Evolutionary conservation across 495 filamentous ascomycete species (phyloP).

Genomic region (Penicillium canescens): DNA sequence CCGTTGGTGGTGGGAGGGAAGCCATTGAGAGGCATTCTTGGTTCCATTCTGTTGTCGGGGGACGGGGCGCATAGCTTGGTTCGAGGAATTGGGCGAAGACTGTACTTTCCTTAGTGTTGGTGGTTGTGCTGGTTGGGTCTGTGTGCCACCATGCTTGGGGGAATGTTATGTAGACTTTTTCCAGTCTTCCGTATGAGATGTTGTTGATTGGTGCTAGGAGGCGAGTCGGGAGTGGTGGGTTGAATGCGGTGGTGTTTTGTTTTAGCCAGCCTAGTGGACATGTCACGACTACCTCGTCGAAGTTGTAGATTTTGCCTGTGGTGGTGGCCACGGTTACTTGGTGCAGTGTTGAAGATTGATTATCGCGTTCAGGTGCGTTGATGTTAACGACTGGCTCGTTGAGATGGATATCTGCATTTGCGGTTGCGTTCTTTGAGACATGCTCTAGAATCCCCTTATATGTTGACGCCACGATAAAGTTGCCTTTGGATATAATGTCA

Average conservation of each 20-base stretch:
- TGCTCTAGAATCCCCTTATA: slow-evolving; percentile 73
- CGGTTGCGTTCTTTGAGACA: slow-evolving; percentile 62
- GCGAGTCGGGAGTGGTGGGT: slow-evolving; percentile 63
- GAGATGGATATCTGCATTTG: slow-evolving; percentile 62
- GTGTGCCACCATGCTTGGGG: slow-evolving; percentile 66
- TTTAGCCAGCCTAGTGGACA: slow-evolving; percentile 89
- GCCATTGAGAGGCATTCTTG: slow-evolving; percentile 80
- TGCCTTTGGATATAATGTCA: slow-evolving; percentile 54
- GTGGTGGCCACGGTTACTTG: slow-evolving; percentile 56
- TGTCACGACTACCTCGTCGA: slow-evolving; percentile 87
- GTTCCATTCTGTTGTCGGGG: slow-evolving; percentile 68
- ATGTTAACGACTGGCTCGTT: slow-evolving; percentile 57
- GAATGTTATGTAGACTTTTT: slow-evolving; percentile 92
- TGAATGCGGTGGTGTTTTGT: slow-evolving; percentile 67
- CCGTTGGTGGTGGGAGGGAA: slow-evolving; percentile 55
- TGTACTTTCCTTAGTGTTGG: slow-evolving; percentile 15
- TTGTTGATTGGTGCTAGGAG: slow-evolving; percentile 70
- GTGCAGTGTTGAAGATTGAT: slow-evolving; percentile 8
- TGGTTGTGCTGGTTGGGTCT: background rate
- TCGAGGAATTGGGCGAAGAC: slow-evolving; percentile 45
- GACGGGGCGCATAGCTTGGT: slow-evolving; percentile 68
- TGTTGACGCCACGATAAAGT: slow-evolving; percentile 84
- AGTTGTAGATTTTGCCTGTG: slow-evolving; percentile 52
- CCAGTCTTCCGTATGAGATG: slow-evolving; percentile 84
- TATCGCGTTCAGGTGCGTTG: slow-evolving; percentile 25